Percentiles rank a stretch among this genome's conserved stretches.
phyloP scores from a whole-genome alignment of 768 basidiomycete genomes.

The Lepiota venenata region DNA sequence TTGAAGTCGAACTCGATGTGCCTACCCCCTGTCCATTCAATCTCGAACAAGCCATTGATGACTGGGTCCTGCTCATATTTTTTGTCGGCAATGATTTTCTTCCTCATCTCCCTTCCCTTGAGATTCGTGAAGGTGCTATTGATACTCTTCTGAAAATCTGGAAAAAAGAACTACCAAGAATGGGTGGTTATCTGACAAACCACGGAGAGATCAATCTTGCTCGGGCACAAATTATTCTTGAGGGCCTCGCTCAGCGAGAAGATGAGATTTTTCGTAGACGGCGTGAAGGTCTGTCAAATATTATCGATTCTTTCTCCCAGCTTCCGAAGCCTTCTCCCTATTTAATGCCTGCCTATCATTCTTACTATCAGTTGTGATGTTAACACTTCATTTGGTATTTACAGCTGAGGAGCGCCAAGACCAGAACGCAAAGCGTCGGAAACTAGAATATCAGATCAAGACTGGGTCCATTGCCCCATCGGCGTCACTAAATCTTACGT shows the following conservation, averaged over 20 bases:
- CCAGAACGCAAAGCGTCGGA: constrained; percentile 85
- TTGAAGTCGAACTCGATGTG: constrained; percentile 92
- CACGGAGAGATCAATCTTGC: constrained; percentile 85
- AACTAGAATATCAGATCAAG: constrained; percentile 48
- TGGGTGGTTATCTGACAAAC: constrained; percentile 97
- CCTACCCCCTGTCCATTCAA: constrained; percentile 84
- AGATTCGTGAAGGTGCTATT: constrained; percentile 99
- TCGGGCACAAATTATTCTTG: constrained; percentile 91
- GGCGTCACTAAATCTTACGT: constrained; percentile 32
- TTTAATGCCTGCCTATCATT: constrained; percentile 13
- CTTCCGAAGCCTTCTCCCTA: constrained; percentile 11
- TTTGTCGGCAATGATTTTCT: constrained; percentile 99
- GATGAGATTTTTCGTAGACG: constrained; percentile 93
- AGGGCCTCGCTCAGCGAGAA: constrained; percentile 91
- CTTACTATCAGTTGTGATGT: constrained; percentile 1
- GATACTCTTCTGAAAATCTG: constrained; percentile 95
- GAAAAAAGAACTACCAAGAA: constrained; percentile 88
- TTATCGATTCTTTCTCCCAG: neutral
- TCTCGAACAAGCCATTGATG: constrained; percentile 96
- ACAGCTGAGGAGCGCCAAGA: constrained; percentile 94
- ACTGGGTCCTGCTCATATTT: constrained; percentile 99
- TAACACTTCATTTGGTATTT: constrained; percentile 22
- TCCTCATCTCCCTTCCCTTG: constrained; percentile 95
- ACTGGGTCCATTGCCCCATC: constrained; percentile 44
- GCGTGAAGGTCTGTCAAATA: constrained; percentile 75